Evolutionary conservation across 1,284 basidiomycete genomes (phyloP), one percentile per base, ranked within the genome.

Genomic region (Cystobasidiaceae sp.): DNA sequence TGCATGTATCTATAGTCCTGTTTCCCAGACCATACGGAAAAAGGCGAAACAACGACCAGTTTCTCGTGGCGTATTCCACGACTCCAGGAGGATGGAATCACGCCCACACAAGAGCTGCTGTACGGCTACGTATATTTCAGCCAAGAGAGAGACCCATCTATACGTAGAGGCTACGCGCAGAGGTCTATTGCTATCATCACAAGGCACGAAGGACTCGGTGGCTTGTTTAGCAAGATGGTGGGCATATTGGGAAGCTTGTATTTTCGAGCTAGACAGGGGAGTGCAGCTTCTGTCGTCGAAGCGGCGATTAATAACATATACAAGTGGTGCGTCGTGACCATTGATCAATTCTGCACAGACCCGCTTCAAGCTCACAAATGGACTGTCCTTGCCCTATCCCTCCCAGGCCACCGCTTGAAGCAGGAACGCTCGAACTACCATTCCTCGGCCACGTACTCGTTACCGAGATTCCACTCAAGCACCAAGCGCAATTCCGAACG

Each of bases 91-190:
- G 45, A 61, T 28, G 30, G n/a, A 7, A 56, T 28, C 23, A 30
- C 33, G 25, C 23, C 56, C 9, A 37, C n/a, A 5, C 39, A 39
- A 15, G 50, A 49, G 4, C n/a, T 44, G 13, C 37, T 63, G 5
- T 52, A 67, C 30, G 66, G 66, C 34, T 63, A 54, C 46, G 51
- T 52, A 28, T 51, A 48, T 76, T 92, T 93, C 73, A 84, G 84
- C 19, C 89, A 90, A 75, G 81, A 82, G 68, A 81, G 82, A 72
- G 88, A 93, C 74, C 68, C 82, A 1, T 78, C 80, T 0, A 86
- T 86, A 9, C 87, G 86, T 69, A 81, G 93, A 60, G 92, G 92
- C 3, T 94, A 92, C 76, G 84, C 87, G 72, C 92, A 96, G 81
- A 25, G 39, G 17, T 62, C 15, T 25, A 58, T 69, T 34, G 68